Evolutionary conservation across 345 rosid genomes (phyloP).

Genomic region (Jatropha curcas): DNA sequence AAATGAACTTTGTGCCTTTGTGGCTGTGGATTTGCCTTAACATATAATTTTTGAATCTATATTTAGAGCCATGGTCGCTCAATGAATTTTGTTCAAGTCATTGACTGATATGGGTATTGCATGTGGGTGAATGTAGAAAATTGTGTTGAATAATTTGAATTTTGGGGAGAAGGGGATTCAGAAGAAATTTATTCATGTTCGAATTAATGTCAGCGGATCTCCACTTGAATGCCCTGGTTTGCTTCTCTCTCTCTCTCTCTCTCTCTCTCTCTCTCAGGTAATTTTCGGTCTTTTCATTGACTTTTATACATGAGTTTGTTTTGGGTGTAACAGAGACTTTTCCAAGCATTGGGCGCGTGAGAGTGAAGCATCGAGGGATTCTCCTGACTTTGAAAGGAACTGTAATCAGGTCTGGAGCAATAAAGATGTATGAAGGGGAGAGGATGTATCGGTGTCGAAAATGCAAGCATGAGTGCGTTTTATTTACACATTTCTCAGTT

Average conservation of each 20-base stretch:
- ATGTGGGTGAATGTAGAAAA: constrained; percentile 44
- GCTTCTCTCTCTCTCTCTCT: constrained; percentile 3
- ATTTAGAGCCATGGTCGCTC: not conserved
- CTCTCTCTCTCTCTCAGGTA: not conserved
- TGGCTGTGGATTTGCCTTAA: not conserved
- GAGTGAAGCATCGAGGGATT: constrained; percentile 84
- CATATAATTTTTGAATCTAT: not conserved
- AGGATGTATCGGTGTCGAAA: constrained; percentile 76
- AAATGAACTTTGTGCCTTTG: not conserved
- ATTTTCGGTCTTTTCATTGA: not conserved
- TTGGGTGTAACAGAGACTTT: constrained; percentile 58
- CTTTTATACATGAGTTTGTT: not conserved
- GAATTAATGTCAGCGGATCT: constrained; percentile 71
- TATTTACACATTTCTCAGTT: not conserved
- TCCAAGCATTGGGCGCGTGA: constrained; percentile 77
- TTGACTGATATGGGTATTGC: not conserved
- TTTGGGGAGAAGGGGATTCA: constrained; percentile 47
- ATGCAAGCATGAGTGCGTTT: constrained; percentile 71
- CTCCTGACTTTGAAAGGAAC: constrained; percentile 85
- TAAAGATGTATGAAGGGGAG: constrained; percentile 93
- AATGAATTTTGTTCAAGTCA: not conserved
- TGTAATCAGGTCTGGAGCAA: constrained; percentile 80
- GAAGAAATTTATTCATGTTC: constrained; percentile 85
- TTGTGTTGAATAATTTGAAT: constrained; percentile 51
- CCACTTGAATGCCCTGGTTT: constrained; percentile 80